These are phyloP conservation scores for Fusarium pseudocircinatum DNA, from an alignment of 2,329 filamentous ascomycete genomes.

Conservation along the genomic window DNA sequence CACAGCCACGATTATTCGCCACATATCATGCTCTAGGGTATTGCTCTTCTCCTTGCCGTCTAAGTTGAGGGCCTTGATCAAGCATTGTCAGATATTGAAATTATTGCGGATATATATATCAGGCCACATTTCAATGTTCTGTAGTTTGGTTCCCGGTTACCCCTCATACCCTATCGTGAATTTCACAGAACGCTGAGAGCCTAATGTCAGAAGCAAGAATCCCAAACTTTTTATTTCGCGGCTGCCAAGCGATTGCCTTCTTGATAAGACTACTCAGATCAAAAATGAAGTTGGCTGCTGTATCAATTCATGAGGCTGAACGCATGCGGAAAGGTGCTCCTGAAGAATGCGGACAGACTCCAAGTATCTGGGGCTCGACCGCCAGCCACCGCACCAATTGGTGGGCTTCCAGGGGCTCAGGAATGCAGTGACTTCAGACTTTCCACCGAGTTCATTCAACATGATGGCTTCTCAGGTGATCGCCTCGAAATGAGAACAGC, in stretches of 20 bases:
- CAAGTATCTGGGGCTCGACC: neutral
- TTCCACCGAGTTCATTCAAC: neutral
- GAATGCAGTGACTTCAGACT: neutral
- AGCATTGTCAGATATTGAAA: too few relatives aligned
- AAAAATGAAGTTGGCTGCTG: too few relatives aligned
- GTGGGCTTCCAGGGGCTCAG: neutral
- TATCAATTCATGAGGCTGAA: neutral
- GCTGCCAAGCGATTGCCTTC: rapidly evolving
- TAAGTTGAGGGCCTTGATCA: too few relatives aligned
- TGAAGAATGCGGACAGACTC: neutral
- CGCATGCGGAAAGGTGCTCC: neutral
- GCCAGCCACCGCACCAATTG: neutral
- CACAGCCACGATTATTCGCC: constrained; percentile 1
- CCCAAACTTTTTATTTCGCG: rapidly evolving
- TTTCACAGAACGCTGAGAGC: neutral
- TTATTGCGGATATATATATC: rapidly evolving
- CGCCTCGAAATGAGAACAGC: neutral
- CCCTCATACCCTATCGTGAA: rapidly evolving
- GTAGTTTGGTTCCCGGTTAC: rapidly evolving
- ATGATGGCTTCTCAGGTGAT: neutral
- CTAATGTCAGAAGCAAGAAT: rapidly evolving
- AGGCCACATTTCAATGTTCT: too few relatives aligned
- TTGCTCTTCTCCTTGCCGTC: neutral
- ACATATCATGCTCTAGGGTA: neutral
- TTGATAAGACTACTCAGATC: rapidly evolving